A percentile compares a stretch with the other conserved stretches of the same genome.
These are phyloP conservation scores for Acacia confusa DNA, from an alignment of 306 rosid species.

Conservation along the genomic window DNA sequence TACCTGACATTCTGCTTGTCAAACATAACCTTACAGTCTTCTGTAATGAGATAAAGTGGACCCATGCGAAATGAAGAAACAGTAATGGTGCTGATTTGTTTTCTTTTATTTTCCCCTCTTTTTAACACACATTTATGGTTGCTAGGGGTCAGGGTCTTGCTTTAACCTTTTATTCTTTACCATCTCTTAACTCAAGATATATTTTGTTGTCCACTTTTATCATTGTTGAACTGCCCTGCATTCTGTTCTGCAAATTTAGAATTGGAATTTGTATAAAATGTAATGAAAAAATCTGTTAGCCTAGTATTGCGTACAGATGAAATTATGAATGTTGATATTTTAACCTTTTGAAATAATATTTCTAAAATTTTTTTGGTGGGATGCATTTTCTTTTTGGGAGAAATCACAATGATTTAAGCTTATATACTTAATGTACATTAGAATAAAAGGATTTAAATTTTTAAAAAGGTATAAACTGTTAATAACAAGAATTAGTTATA, in stretches of 20 bases:
- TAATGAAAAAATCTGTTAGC: not conserved
- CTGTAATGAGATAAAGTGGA: not conserved
- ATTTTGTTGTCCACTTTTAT: not conserved
- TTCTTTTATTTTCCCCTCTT: not conserved
- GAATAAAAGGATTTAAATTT: not conserved
- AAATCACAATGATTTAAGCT: not conserved
- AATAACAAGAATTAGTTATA: not conserved
- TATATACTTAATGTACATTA: not conserved
- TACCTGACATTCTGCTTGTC: not conserved
- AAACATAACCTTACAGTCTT: not conserved
- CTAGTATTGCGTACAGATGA: not conserved
- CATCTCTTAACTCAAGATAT: not conserved
- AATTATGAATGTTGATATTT: not conserved
- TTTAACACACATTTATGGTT: not conserved
- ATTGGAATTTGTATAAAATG: not conserved
- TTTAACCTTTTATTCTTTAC: not conserved
- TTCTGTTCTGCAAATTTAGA: not conserved
- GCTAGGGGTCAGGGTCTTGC: not conserved
- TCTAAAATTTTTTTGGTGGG: not conserved
- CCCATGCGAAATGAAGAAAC: not conserved
- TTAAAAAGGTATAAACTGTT: not conserved
- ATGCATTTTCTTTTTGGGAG: not conserved
- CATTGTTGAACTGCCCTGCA: not conserved
- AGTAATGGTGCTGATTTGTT: not conserved
- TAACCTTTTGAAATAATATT: not conserved